phyloP scores from a whole-genome alignment of 2,329 filamentous ascomycete genomes.

The Verticillium dahliae region DNA sequence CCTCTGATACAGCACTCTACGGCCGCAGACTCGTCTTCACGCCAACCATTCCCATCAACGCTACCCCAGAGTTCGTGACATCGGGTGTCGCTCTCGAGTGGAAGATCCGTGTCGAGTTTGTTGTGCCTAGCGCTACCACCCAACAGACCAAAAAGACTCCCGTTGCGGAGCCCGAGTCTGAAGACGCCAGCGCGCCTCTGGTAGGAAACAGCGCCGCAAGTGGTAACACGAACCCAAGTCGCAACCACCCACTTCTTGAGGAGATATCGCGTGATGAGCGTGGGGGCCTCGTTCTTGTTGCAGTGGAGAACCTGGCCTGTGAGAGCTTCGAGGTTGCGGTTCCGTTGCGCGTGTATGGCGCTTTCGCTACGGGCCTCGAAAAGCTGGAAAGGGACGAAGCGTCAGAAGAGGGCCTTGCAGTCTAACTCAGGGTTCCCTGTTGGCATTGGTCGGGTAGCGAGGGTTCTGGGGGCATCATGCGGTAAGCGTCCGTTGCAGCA shows the following conservation, averaged over 20 bases:
- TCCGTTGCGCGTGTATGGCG: slow-evolving; percentile 73
- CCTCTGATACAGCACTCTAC: slow-evolving; percentile 78
- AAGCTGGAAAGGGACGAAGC: slow-evolving; percentile 49
- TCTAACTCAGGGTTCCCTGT: slow-evolving; percentile 17
- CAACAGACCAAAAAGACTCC: neutral
- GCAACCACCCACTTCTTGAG: slow-evolving; percentile 59
- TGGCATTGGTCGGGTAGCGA: neutral
- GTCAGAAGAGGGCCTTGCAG: slow-evolving; percentile 35
- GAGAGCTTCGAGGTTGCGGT: slow-evolving; percentile 90
- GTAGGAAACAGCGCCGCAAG: slow-evolving; percentile 18
- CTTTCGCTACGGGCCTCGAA: slow-evolving; percentile 50
- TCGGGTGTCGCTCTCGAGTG: slow-evolving; percentile 82
- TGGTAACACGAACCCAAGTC: slow-evolving; percentile 6
- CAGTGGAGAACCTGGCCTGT: slow-evolving; percentile 69
- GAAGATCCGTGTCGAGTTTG: slow-evolving; percentile 88
- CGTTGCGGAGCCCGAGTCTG: slow-evolving; percentile 9
- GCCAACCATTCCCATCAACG: slow-evolving; percentile 73
- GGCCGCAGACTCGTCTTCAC: slow-evolving; percentile 72
- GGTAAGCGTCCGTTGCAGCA: neutral
- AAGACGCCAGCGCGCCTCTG: slow-evolving; percentile 14
- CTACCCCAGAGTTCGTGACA: slow-evolving; percentile 88
- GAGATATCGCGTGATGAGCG: slow-evolving; percentile 73
- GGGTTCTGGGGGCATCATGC: neutral
- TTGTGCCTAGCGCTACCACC: slow-evolving; percentile 50
- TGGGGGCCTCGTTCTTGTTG: slow-evolving; percentile 66